These are phyloP conservation scores for Globisporangium perplexum DNA, from an alignment of 352 stramenopile genomes.

Conservation along the genomic window DNA sequence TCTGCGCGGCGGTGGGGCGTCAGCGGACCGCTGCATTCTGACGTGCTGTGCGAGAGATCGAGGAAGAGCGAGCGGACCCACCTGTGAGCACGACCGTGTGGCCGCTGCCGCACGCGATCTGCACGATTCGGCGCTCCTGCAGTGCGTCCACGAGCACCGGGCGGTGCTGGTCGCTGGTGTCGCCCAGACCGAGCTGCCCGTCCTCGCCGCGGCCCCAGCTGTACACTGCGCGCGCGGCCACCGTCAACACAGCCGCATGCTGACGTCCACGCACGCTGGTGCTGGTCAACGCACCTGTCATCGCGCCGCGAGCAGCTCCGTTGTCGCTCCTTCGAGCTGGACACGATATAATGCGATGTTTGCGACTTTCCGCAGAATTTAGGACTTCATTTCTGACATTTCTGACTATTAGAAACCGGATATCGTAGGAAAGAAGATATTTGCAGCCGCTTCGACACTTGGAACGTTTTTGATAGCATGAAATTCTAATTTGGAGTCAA, in stretches of 20 bases:
- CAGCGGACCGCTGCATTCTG: background rate
- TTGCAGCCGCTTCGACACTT: too few relatives aligned
- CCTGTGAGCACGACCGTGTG: constrained; percentile 87
- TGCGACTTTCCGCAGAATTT: too few relatives aligned
- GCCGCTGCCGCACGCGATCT: constrained; percentile 86
- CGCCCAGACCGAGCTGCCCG: constrained; percentile 77
- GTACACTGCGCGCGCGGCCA: constrained; percentile 43
- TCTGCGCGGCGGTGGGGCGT: constrained; percentile 16
- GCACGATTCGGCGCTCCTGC: constrained; percentile 74
- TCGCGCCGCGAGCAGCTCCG: background rate
- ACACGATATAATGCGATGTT: too few relatives aligned
- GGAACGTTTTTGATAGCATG: too few relatives aligned
- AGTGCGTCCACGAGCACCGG: constrained; percentile 81
- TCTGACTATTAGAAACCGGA: too few relatives aligned
- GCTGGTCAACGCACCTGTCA: background rate
- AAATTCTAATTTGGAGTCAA: too few relatives aligned
- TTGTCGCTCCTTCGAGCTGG: too few relatives aligned
- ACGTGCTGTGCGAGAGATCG: too few relatives aligned
- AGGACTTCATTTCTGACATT: too few relatives aligned
- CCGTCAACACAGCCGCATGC: background rate
- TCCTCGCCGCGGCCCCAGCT: constrained; percentile 87
- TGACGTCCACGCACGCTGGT: too few relatives aligned
- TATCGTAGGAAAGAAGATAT: too few relatives aligned
- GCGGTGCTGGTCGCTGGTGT: constrained; percentile 85
- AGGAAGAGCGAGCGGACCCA: constrained; percentile 16